Conservation (phyloP, 2,329 filamentous ascomycete genomes). For the Clonostachys chloroleuca region DNA sequence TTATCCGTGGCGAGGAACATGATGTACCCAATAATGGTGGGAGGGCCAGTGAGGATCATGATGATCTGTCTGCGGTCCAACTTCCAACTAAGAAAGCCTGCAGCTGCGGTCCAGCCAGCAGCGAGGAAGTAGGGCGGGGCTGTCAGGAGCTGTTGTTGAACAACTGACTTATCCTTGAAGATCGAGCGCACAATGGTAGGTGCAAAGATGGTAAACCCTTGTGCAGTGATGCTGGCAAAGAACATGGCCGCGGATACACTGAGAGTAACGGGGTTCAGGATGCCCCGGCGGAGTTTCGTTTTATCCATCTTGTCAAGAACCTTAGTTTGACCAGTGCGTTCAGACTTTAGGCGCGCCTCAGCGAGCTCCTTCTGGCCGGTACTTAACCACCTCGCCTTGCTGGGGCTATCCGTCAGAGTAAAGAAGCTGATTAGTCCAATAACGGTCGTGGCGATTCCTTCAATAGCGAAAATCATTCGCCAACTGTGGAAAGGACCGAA, state of each 20-base stretch:
- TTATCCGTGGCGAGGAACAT: constrained; percentile 60
- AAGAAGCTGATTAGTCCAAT: constrained; percentile 21
- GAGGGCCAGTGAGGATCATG: constrained; percentile 52
- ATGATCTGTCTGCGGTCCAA: constrained; percentile 56
- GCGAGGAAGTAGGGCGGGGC: constrained; percentile 69
- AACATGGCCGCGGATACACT: constrained; percentile 40
- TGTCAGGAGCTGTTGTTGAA: constrained; percentile 65
- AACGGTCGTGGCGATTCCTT: constrained; percentile 21
- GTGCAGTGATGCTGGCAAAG: constrained; percentile 23
- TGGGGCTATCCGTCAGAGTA: constrained; percentile 23
- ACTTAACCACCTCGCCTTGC: constrained; percentile 23
- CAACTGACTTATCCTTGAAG: constrained; percentile 49
- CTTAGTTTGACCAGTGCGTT: constrained; percentile 17
- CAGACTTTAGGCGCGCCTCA: constrained; percentile 24
- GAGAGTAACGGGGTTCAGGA: constrained; percentile 36
- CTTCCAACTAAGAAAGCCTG: constrained; percentile 58
- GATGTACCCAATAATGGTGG: constrained; percentile 66
- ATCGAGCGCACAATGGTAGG: constrained; percentile 49
- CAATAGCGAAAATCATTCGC: constrained; percentile 59
- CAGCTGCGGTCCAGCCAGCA: constrained; percentile 58
- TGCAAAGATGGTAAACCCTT: constrained; percentile 24
- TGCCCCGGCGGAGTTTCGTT: constrained; percentile 18
- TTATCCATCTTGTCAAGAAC: constrained; percentile 22
- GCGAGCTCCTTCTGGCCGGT: constrained; percentile 22
- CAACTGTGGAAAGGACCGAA: constrained; percentile 34